A percentile compares a stretch with the other conserved stretches of the same genome.
Conservation (phyloP, 106 monocot species). For the Dendrobium huoshanense region DNA sequence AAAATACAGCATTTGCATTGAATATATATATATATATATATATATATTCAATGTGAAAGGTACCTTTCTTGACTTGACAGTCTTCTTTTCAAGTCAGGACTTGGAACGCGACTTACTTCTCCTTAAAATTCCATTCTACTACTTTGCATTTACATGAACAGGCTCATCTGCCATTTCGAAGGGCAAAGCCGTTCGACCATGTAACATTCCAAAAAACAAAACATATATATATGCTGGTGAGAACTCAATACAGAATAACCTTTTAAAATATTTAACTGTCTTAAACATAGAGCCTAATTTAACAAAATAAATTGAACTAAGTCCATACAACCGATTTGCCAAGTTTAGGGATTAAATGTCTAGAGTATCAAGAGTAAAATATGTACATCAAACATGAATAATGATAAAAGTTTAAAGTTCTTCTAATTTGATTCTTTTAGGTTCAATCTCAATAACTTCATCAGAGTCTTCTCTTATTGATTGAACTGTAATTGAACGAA, state of each 20-base stretch:
- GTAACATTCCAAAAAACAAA: conserved; percentile 30
- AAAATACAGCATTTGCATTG: too few relatives aligned
- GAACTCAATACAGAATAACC: not conserved
- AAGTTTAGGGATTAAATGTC: conserved; percentile 7
- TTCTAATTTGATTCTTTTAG: too few relatives aligned
- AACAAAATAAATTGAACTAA: conserved; percentile 9
- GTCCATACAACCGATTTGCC: conserved; percentile 42
- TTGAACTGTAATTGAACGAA: too few relatives aligned
- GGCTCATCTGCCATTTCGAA: conserved; percentile 54
- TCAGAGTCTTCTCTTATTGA: too few relatives aligned
- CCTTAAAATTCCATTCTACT: conserved; percentile 58
- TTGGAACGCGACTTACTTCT: conserved; percentile 59
- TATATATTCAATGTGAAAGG: not conserved
- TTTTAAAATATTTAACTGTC: not conserved
- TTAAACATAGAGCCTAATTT: not conserved
- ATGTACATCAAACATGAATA: too few relatives aligned
- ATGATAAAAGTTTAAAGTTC: too few relatives aligned
- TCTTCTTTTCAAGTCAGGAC: conserved; percentile 48
- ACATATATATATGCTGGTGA: not conserved
- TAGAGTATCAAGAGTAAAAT: too few relatives aligned
- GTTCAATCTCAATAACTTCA: too few relatives aligned
- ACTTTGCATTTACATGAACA: conserved; percentile 61
- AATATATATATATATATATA: too few relatives aligned
- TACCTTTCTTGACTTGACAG: conserved; percentile 50
- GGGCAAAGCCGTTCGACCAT: conserved; percentile 42